A percentile compares a stretch with the other conserved stretches of the same genome.
phyloP scores from a whole-genome alignment of 371 early-diverging fungal species.

The Rhizopus sp. region DNA sequence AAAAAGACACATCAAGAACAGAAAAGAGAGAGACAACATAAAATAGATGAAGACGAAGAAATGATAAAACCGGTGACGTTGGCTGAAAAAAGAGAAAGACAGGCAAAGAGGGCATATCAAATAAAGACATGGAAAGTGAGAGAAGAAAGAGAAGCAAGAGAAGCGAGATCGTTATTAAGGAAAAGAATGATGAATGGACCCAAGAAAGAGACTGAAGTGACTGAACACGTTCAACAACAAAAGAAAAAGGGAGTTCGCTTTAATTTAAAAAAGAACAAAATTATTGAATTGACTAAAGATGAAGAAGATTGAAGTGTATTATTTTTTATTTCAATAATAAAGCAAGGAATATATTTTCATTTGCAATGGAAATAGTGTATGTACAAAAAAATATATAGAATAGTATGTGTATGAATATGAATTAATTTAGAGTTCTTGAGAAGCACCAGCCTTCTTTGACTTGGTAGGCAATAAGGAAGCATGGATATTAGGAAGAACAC shows the following conservation, averaged over 20 bases:
- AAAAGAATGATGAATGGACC: conserved; percentile 22
- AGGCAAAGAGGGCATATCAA: conserved; percentile 42
- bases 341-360: conserved; percentile 6
- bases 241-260: conserved; percentile 38
- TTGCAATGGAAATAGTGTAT: conserved; percentile 3
- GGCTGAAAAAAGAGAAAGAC: conserved; percentile 38
- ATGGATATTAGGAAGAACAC: conserved; percentile 89
- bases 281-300: conserved; percentile 24
- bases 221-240: conserved; percentile 10
- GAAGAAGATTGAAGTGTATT: background rate
- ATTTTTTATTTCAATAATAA: too few relatives aligned
- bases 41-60: conserved; percentile 2
- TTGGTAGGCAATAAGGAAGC: conserved; percentile 72
- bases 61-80: conserved; percentile 32
- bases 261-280: conserved; percentile 35
- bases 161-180: conserved; percentile 29
- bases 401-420: conserved; percentile 3
- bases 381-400: conserved; percentile 6
- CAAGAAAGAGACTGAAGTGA: background rate
- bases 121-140: conserved; percentile 47
- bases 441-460: conserved; percentile 70
- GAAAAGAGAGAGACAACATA: background rate
- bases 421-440: conserved; percentile 44
- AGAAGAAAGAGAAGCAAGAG: conserved; percentile 47
- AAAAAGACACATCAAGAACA: conserved; percentile 6